Evolutionary conservation across 2,329 filamentous ascomycete species (phyloP).

Genomic region (Malbranchea zuffiana): DNA sequence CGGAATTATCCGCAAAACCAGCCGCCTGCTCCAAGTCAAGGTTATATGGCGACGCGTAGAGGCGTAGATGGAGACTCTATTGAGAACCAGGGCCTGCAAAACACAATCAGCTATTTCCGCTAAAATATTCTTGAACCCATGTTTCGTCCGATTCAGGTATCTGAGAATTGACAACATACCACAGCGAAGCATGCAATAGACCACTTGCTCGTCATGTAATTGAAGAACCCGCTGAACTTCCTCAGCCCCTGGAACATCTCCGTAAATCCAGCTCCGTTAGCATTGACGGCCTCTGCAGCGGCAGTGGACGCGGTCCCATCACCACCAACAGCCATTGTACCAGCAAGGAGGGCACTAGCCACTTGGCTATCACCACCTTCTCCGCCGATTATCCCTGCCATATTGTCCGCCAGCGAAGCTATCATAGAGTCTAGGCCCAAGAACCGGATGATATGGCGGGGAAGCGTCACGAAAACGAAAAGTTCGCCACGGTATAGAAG

Average conservation of each 20-base stretch:
- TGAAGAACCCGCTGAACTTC: conserved; percentile 75
- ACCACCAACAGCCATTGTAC: conserved; percentile 28
- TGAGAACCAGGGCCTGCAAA: conserved; percentile 65
- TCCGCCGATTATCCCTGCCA: conserved; percentile 3
- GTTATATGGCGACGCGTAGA: conserved; percentile 72
- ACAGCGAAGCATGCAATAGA: conserved; percentile 76
- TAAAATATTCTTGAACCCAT: not conserved
- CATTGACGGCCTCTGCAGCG: conserved; percentile 24
- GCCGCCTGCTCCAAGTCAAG: conserved; percentile 60
- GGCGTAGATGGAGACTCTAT: conserved; percentile 87
- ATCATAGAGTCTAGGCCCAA: conserved; percentile 12
- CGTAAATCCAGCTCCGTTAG: conserved; percentile 29
- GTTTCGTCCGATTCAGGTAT: too few species aligned
- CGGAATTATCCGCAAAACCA: conserved; percentile 59
- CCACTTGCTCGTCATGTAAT: conserved; percentile 86
- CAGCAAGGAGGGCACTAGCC: conserved; percentile 11
- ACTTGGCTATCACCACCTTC: conserved; percentile 5
- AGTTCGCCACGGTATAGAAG: conserved; percentile 15
- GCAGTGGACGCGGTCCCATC: conserved; percentile 25
- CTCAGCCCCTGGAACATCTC: conserved; percentile 44
- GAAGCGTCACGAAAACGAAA: conserved; percentile 15
- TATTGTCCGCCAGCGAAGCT: conserved; percentile 8
- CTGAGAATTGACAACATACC: conserved; percentile 39
- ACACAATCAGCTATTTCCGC: conserved; percentile 7
- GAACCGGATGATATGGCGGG: conserved; percentile 9